Conservation (phyloP, 768 basidiomycete species). For the Collybiopsis confluens region DNA sequence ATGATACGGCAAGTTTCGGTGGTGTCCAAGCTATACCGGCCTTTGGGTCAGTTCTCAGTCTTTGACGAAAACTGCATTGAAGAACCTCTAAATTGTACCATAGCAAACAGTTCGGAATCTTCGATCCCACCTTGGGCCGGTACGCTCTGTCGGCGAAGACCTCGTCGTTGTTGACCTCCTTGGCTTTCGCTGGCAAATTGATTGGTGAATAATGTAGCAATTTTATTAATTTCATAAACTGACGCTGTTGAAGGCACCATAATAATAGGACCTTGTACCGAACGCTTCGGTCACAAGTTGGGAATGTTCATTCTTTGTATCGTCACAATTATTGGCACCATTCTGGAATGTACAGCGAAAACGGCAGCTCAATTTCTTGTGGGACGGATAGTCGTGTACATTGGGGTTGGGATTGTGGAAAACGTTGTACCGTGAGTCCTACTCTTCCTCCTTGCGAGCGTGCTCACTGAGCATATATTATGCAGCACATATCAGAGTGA, state of each 20-base stretch:
- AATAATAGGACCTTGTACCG: slow-evolving; percentile 6
- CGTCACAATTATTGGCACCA: slow-evolving; percentile 2
- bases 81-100: not conserved
- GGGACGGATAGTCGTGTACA: slow-evolving; percentile 4
- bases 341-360: slow-evolving; percentile 2
- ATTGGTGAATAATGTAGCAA: not conserved
- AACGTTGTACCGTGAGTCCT: slow-evolving; percentile 5
- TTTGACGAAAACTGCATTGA: too few species aligned
- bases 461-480: not conserved
- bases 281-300: slow-evolving; percentile 1
- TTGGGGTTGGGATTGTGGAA: slow-evolving; percentile 6
- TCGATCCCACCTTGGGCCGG: slow-evolving; percentile 2
- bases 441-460: not conserved
- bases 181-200: slow-evolving; percentile 7
- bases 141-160: slow-evolving; percentile 3
- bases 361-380: slow-evolving; percentile 2
- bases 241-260: not conserved
- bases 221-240: too few species aligned
- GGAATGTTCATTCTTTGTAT: slow-evolving; percentile 4
- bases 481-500: slow-evolving; percentile 7
- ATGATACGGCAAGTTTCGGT: slow-evolving; percentile 6
- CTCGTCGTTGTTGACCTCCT: slow-evolving; percentile 3
- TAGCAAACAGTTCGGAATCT: slow-evolving; percentile 7
- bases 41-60: slow-evolving; percentile 7
- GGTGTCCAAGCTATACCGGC: slow-evolving; percentile 8